Percentiles rank a stretch among this genome's conserved stretches.
Evolutionary conservation across 305 asterid genomes (phyloP).

Genomic region (Solanum hybrid): DNA sequence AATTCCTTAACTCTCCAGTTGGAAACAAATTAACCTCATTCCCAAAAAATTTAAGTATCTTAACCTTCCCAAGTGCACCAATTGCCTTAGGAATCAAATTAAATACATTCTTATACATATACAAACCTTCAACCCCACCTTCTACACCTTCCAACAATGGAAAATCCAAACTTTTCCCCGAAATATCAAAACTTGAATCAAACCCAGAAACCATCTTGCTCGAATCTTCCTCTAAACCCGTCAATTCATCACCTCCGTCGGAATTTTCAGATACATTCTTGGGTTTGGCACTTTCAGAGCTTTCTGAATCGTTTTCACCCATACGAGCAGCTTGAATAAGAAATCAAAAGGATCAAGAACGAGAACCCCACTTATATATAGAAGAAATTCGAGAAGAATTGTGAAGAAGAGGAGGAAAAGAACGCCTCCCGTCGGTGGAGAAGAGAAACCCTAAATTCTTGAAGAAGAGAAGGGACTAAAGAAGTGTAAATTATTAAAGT

Average conservation of each 20-base stretch:
- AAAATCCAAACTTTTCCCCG: slow-evolving; percentile 55
- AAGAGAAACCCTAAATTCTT: slow-evolving; percentile 54
- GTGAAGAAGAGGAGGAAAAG: slow-evolving; percentile 3
- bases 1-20: slow-evolving; percentile 43
- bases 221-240: slow-evolving; percentile 19
- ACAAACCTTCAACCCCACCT: slow-evolving; percentile 44
- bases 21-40: slow-evolving; percentile 76
- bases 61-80: slow-evolving; percentile 54
- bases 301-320: slow-evolving; percentile 34
- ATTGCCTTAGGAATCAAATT: slow-evolving; percentile 58
- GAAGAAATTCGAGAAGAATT: slow-evolving; percentile 1
- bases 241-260: slow-evolving; percentile 11
- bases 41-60: slow-evolving; percentile 67
- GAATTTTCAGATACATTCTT: slow-evolving; percentile 18
- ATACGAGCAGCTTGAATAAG: background rate
- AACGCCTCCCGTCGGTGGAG: background rate
- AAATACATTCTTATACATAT: slow-evolving; percentile 70
- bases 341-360: background rate
- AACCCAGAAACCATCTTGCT: slow-evolving; percentile 20
- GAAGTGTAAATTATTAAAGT: background rate
- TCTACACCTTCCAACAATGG: slow-evolving; percentile 30
- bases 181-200: slow-evolving; percentile 44
- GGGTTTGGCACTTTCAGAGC: slow-evolving; percentile 18
- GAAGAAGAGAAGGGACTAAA: slow-evolving; percentile 10
- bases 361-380: background rate